Base-by-base conservation (phyloP, 495 filamentous ascomycete genomes). In the Niebla homalea region DNA sequence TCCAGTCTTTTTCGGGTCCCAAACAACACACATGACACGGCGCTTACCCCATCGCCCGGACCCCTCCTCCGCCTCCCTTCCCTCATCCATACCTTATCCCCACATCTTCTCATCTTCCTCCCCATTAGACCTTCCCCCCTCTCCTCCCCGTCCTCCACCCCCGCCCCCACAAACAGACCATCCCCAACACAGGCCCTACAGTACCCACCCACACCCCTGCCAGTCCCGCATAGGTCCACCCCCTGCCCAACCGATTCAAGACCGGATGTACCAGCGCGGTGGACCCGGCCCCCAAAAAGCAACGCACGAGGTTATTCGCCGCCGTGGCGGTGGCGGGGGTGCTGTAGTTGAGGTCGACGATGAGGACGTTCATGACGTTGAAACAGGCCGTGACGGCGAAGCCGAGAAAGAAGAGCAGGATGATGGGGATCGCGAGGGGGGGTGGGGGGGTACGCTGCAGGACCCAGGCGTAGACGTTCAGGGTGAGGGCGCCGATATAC, bases 401-500 rank as follows among this genome's bases (percentile, higher is more conserved):
- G 0, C 70, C 66, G n/a, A 61, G 57, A 23, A 72, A 57, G 50
- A 74, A 74, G 7, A 74, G 56, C 36, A 68, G 56, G 20, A 72
- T 52, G 4, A 72, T 35, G 0, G 64, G 65, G 0, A 61, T 68
- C 1, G 69, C 62, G 4, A 77, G 57, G 3, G 57, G 45, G 0
- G 62, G 60, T 0, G 51, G 50, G 32, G 56, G 60, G 8, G 25
- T 26, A 26, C 25, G 25, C 25, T 70, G 36, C 57, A 74, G 67
- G 8, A 57, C 53, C 73, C 74, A 78, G 26, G 70, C 70, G 54
- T 73, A 78, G 0, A 60, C 60, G 14, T 74, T 50, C 12, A 71
- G 51, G 0, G 53, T 48, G 6, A 57, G 43, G 36, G 55, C 54
- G 1, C 54, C 57, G 3, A 65, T 5, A 42, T 69, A 64, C 38